A percentile compares a stretch with the other conserved stretches of the same genome.
Conservation (phyloP, 768 basidiomycete genomes). For the Lactarius pseudohatsudake region DNA sequence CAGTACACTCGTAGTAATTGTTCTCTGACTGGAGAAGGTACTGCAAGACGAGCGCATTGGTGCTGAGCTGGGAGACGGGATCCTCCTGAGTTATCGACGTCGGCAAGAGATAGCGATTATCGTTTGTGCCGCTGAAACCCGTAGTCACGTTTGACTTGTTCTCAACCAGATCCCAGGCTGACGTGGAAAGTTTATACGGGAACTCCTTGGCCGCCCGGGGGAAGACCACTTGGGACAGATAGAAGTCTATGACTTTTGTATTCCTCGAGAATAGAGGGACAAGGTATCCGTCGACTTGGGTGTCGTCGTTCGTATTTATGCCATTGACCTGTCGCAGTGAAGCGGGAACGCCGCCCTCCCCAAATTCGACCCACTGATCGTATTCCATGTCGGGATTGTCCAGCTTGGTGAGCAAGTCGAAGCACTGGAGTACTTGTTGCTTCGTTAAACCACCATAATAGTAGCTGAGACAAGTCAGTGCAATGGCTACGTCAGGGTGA, state of each 20-base stretch:
- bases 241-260: slow-evolving; percentile 46
- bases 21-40: slow-evolving; percentile 44
- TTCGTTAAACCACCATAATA: slow-evolving; percentile 47
- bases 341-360: slow-evolving; percentile 32
- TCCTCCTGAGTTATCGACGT: slow-evolving; percentile 39
- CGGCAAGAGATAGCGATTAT: slow-evolving; percentile 40
- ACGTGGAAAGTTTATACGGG: slow-evolving; percentile 45
- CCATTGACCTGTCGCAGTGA: slow-evolving; percentile 37
- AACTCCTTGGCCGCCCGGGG: slow-evolving; percentile 52
- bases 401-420: slow-evolving; percentile 40
- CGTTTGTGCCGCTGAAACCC: slow-evolving; percentile 58
- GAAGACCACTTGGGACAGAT: slow-evolving; percentile 46
- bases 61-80: slow-evolving; percentile 39
- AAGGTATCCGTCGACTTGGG: slow-evolving; percentile 35
- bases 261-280: slow-evolving; percentile 40
- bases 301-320: slow-evolving; percentile 45
- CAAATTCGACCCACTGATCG: slow-evolving; percentile 38
- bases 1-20: slow-evolving; percentile 33
- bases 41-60: slow-evolving; percentile 47
- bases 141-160: slow-evolving; percentile 39
- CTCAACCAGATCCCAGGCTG: slow-evolving; percentile 53
- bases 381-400: slow-evolving; percentile 47
- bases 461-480: slow-evolving; percentile 48
- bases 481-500: slow-evolving; percentile 49
- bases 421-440: slow-evolving; percentile 39